Percentiles rank a stretch among this genome's conserved stretches.
Conservation (phyloP, 1,284 basidiomycete species). For the Tilletia indica region DNA sequence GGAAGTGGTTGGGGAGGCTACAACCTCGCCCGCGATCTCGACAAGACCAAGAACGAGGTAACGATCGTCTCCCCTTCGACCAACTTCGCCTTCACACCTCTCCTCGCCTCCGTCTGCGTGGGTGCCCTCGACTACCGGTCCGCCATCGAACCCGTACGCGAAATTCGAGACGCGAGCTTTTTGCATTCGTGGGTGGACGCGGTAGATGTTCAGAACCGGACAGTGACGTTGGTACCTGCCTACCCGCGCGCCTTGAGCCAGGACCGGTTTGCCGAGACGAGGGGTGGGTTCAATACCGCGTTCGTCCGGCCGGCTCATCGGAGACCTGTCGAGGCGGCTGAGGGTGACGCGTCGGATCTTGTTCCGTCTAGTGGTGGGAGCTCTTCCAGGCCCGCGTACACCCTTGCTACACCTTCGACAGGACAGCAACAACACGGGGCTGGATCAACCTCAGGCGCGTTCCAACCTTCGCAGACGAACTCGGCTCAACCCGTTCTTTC, state of each 20-base stretch:
- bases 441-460: not conserved
- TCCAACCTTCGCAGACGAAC: not conserved
- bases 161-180: constrained; percentile 46
- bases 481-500: not conserved
- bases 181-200: constrained; percentile 58
- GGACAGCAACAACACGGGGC: not conserved
- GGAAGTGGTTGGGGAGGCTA: constrained; percentile 21
- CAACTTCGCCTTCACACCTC: constrained; percentile 36
- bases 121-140: constrained; percentile 65
- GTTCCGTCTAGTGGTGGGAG: not conserved
- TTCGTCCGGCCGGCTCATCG: constrained; percentile 40
- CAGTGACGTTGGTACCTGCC: constrained; percentile 25
- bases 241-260: constrained; percentile 40
- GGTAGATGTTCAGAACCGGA: constrained; percentile 24
- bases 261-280: constrained; percentile 19
- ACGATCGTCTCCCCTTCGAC: constrained; percentile 48
- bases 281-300: constrained; percentile 51
- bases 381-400: not conserved
- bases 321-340: constrained; percentile 26
- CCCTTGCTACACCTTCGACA: not conserved
- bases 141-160: constrained; percentile 73
- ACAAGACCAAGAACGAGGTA: constrained; percentile 30
- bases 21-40: constrained; percentile 14
- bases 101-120: constrained; percentile 56
- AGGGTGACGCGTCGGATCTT: not conserved